Conservation (phyloP, 1,284 basidiomycete genomes). For the Sphaerobolus stellatus region DNA sequence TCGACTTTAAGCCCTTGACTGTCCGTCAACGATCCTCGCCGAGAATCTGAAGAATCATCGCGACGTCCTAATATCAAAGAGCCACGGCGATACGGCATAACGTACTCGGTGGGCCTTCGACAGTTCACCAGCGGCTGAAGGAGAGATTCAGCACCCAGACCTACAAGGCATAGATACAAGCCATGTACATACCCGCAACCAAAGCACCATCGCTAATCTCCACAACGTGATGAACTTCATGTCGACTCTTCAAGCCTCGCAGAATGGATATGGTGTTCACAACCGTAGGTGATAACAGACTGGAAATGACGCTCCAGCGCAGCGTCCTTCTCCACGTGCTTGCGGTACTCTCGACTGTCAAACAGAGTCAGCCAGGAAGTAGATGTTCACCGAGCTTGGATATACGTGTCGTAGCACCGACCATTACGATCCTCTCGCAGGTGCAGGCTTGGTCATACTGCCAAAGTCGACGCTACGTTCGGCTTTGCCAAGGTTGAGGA, state of each 20-base stretch:
- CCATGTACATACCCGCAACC: conserved; percentile 74
- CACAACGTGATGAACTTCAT: conserved; percentile 91
- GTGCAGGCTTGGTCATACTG: conserved; percentile 87
- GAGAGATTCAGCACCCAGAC: conserved; percentile 39
- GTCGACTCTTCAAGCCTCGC: conserved; percentile 79
- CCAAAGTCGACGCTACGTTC: conserved; percentile 91
- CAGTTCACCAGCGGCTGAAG: conserved; percentile 80
- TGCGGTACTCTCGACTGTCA: conserved; percentile 83
- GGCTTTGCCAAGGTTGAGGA: conserved; percentile 86
- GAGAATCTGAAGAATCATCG: conserved; percentile 90
- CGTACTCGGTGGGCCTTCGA: conserved; percentile 87
- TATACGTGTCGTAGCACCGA: conserved; percentile 85
- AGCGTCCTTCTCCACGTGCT: conserved; percentile 90
- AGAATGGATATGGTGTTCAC: conserved; percentile 87
- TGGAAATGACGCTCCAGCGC: conserved; percentile 91
- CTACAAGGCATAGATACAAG: conserved; percentile 23
- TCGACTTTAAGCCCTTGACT: conserved; percentile 76
- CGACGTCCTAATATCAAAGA: conserved; percentile 59
- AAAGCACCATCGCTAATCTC: conserved; percentile 86
- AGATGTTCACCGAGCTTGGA: conserved; percentile 18
- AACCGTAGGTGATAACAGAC: conserved; percentile 80
- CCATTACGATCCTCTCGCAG: conserved; percentile 83
- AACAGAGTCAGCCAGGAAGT: background rate
- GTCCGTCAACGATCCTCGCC: conserved; percentile 89
- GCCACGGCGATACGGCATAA: background rate